These are phyloP conservation scores for Lactarius indigo DNA, from an alignment of 768 basidiomycete species.

Conservation along the genomic window DNA sequence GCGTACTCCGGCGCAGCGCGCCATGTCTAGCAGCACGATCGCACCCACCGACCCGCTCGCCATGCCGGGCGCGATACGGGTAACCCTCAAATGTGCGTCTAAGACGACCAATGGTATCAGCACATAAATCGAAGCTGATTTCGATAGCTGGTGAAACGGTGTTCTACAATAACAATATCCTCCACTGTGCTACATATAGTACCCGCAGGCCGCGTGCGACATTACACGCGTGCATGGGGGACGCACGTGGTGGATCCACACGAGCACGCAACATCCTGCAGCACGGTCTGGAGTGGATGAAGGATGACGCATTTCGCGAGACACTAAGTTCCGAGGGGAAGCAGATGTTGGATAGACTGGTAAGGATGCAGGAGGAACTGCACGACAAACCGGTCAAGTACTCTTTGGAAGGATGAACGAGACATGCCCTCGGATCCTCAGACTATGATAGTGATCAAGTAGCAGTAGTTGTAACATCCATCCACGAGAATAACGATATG, in stretches of 20 bases:
- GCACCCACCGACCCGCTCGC: conserved; percentile 55
- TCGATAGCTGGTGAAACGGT: conserved; percentile 64
- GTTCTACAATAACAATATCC: conserved; percentile 77
- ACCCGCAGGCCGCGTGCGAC: conserved; percentile 51
- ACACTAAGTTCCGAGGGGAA: conserved; percentile 45
- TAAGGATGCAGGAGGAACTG: conserved; percentile 47
- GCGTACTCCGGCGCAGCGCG: conserved; percentile 55
- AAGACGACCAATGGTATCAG: neutral
- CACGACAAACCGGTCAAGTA: conserved; percentile 45
- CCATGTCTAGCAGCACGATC: conserved; percentile 46
- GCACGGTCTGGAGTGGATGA: conserved; percentile 73
- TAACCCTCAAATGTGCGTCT: conserved; percentile 51
- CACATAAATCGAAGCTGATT: neutral
- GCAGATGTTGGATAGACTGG: conserved; percentile 57
- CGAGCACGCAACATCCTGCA: conserved; percentile 74
- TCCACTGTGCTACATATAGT: conserved; percentile 69
- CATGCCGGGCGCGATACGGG: conserved; percentile 65
- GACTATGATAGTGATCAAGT: too few species aligned
- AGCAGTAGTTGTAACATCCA: conserved; percentile 2
- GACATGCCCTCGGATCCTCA: neutral
- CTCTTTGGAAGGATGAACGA: conserved; percentile 39
- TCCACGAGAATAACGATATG: conserved; percentile 18
- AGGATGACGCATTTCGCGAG: conserved; percentile 43
- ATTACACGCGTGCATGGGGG: conserved; percentile 67
- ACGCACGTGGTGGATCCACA: conserved; percentile 53